Percentiles rank a stretch among this genome's conserved stretches.
Evolutionary conservation across 208 protist species (phyloP).

Genomic region (Endotrypanum monterogeii): DNA sequence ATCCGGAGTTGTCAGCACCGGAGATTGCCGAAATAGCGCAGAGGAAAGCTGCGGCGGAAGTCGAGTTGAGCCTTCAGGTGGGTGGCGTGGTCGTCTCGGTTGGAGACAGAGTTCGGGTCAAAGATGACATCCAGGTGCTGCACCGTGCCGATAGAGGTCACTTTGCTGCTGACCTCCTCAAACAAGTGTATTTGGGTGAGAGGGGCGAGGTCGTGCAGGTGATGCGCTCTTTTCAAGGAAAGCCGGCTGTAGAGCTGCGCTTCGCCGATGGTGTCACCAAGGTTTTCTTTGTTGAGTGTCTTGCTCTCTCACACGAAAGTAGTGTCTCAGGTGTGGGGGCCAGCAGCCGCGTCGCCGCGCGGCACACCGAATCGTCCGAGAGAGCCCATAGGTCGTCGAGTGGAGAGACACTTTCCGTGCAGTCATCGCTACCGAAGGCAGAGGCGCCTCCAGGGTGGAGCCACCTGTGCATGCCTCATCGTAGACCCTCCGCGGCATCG

Average conservation of each 20-base stretch:
- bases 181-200: slow-evolving; percentile 83
- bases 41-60: slow-evolving; percentile 35
- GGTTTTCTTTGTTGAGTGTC: slow-evolving; percentile 79
- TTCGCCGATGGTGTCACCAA: slow-evolving; percentile 84
- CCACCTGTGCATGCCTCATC: slow-evolving; percentile 26
- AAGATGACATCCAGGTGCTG: slow-evolving; percentile 55
- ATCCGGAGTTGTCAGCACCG: slow-evolving; percentile 39
- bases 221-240: slow-evolving; percentile 71
- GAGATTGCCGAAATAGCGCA: slow-evolving; percentile 58
- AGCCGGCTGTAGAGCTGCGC: slow-evolving; percentile 75
- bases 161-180: slow-evolving; percentile 69
- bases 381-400: slow-evolving; percentile 6
- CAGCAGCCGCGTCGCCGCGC: not conserved
- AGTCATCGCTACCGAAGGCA: slow-evolving; percentile 11
- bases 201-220: slow-evolving; percentile 60
- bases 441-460: slow-evolving; percentile 22
- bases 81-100: slow-evolving; percentile 43
- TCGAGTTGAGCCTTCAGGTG: slow-evolving; percentile 29
- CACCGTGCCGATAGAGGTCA: slow-evolving; percentile 55
- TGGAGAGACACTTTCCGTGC: not conserved
- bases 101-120: slow-evolving; percentile 54
- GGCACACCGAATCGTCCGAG: slow-evolving; percentile 8
- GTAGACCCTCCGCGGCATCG: slow-evolving; percentile 1
- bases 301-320: slow-evolving; percentile 31
- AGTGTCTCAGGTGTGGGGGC: not conserved